Evolutionary conservation across 2,329 filamentous ascomycete genomes (phyloP), one percentile per base, ranked within the genome.

Genomic region (Colletotrichum salicis): DNA sequence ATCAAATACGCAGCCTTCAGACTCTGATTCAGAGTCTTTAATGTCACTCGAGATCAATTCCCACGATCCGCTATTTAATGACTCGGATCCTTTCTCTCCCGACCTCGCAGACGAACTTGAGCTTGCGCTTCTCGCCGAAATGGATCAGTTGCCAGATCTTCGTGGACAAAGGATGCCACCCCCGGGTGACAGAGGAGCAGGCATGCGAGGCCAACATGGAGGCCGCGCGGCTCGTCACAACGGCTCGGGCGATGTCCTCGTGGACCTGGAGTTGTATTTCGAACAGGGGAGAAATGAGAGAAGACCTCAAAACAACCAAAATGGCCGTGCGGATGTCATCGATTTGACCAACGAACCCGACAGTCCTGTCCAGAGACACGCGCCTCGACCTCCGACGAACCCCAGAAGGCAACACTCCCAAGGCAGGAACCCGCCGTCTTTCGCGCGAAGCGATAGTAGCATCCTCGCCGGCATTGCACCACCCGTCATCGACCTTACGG

Each of bases 401-500:
- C 82, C 83, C 2, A 79, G 84, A 35, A 78, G 85, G 22, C 85
- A 84, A 22, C 79, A 79, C 69, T 83, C 84, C 4, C 81, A 82
- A 64, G 78, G 80, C 19, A 78, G 77, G 61, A 83, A 83, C 35
- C 83, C 84, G 1, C 85, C 85, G 0, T 81, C 81, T 22, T 76
- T 87, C 35, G 74, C 83, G 8, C 81, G 85, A 55, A 86, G 84
- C 72, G 84, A 86, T 71, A 83, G 83, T 71, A 86, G 82, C 64
- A 78, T 84, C 45, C 76, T 85, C 13, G 79, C 77, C 5, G 78
- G 77, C 3, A 66, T 75, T 5, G 57, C 78, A 1, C 80, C 77
- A 1, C 80, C 77, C 62, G 79, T 89, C 33, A 88, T 90, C 64
- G 88, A 90, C 75, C 82, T 90, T 11, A 90, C 88, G 3, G 80